Base-by-base conservation (phyloP, 2,329 filamentous ascomycete species). In the Xylaria sp. region DNA sequence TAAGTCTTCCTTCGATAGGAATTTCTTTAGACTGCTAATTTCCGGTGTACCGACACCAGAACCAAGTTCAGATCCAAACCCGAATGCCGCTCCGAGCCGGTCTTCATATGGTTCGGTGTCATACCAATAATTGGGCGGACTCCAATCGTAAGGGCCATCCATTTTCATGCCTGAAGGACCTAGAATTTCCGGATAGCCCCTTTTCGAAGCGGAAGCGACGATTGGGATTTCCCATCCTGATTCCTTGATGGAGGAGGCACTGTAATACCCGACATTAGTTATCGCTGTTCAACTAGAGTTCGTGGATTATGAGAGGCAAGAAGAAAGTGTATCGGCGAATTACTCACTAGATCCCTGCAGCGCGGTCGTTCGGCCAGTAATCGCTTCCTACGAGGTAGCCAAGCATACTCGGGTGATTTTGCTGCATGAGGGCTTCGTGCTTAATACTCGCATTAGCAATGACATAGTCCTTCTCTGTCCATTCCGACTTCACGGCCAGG, bases 131-230 rank as follows among this genome's bases (percentile, higher is more conserved):
- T 86, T 88, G 0, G 88, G 88, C 0, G 89, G 86, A 0, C 89
- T 86, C 87, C 87, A 91, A 72, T 90, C 89, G 70, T 91, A 91
- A 0, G 89, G 89, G 0, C 89, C 89, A 0, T 86, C 83, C 88
- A 91, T 91, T 73, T 89, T 90, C 84, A 91, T 85, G 0, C 88
- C 88, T 0, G 85, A 84, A 0, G 85, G 84, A 0, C 85, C 86
- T 0, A 90, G 79, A 1, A 80, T 74, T 9, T 81, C 70, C 0
- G 88, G 84, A 62, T 81, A 87, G 1, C 87, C 86, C 10, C 83
- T 81, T 72, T 86, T 85, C 1, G 83, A 82, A 0, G 88, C 89
- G 0, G 87, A 88, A 0, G 86, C 81, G 45, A 90, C 81, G 45
- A 90, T 82, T 0, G 89, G 87, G 2, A 79, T 80, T 30, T 86